These are phyloP conservation scores for Davidsoniella eucalypti DNA, from an alignment of 2,329 filamentous ascomycete genomes.

Conservation along the genomic window DNA sequence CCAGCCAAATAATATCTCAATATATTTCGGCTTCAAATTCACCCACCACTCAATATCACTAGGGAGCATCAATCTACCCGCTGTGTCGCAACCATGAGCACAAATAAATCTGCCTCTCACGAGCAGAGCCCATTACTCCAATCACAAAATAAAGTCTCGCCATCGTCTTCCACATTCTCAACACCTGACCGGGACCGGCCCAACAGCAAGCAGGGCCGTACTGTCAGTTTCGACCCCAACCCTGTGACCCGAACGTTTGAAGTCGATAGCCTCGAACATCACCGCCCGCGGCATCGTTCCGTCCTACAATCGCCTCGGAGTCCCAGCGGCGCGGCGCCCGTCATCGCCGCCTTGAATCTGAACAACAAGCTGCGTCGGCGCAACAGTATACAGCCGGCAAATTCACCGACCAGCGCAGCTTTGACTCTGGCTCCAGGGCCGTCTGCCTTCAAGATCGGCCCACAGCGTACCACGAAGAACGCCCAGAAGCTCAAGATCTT, in stretches of 20 bases:
- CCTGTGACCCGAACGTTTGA: constrained; percentile 46
- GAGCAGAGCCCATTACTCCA: constrained; percentile 11
- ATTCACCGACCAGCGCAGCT: constrained; percentile 37
- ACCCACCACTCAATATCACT: no score
- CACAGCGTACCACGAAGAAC: constrained; percentile 86
- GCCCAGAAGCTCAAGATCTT: constrained; percentile 96
- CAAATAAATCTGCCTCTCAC: constrained; percentile 4
- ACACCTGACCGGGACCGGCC: constrained; percentile 20
- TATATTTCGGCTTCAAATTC: no score
- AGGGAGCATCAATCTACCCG: no score
- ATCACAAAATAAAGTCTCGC: background rate
- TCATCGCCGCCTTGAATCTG: constrained; percentile 48
- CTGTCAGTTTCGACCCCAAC: constrained; percentile 63
- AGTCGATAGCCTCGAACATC: constrained; percentile 24
- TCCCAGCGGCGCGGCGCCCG: constrained; percentile 30
- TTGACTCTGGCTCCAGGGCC: constrained; percentile 19
- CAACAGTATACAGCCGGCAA: constrained; percentile 40
- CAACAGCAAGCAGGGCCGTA: constrained; percentile 33
- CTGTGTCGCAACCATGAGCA: constrained; percentile 3
- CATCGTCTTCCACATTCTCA: constrained; percentile 4
- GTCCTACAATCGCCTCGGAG: constrained; percentile 19
- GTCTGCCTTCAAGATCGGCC: constrained; percentile 58
- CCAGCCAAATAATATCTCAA: no score
- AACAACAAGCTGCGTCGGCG: constrained; percentile 78
- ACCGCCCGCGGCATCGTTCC: constrained; percentile 22